These are phyloP conservation scores for Fusarium sp. DNA, from an alignment of 2,329 filamentous ascomycete species.

Conservation along the genomic window DNA sequence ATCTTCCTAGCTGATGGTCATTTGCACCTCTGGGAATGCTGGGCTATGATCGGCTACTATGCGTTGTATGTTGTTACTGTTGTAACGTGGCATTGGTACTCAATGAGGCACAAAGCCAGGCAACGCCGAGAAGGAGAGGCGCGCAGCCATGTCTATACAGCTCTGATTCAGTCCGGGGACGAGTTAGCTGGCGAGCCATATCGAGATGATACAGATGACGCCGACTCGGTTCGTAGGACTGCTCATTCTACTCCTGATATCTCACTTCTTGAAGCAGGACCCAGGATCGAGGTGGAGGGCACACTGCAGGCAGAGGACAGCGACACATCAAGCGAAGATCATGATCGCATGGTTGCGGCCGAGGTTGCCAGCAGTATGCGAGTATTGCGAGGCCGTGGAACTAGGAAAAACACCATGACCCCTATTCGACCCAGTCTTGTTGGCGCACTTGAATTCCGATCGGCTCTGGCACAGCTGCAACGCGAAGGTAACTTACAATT, in stretches of 20 bases:
- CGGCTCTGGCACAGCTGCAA: slow-evolving; percentile 87
- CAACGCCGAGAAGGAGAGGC: slow-evolving; percentile 76
- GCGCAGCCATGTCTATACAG: slow-evolving; percentile 76
- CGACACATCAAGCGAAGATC: slow-evolving; percentile 63
- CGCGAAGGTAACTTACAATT: slow-evolving; percentile 81
- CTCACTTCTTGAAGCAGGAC: slow-evolving; percentile 57
- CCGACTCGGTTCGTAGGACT: slow-evolving; percentile 35
- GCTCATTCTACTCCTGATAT: slow-evolving; percentile 51
- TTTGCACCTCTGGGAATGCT: slow-evolving; percentile 89
- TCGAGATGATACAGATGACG: slow-evolving; percentile 65
- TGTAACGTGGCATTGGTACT: slow-evolving; percentile 91
- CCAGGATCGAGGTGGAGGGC: slow-evolving; percentile 60
- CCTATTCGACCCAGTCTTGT: slow-evolving; percentile 93
- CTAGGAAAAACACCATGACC: slow-evolving; percentile 78
- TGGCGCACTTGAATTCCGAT: slow-evolving; percentile 92
- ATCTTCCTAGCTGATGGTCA: slow-evolving; percentile 86
- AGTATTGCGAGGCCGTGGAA: slow-evolving; percentile 74
- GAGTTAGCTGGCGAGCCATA: slow-evolving; percentile 69
- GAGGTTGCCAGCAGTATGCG: slow-evolving; percentile 96
- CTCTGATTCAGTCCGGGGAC: slow-evolving; percentile 62
- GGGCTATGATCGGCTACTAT: slow-evolving; percentile 91
- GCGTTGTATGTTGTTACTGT: slow-evolving; percentile 89
- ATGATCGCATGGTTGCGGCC: slow-evolving; percentile 75
- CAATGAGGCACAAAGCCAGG: slow-evolving; percentile 69
- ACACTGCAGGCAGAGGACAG: slow-evolving; percentile 55